Base-by-base conservation (phyloP, 2,329 filamentous ascomycete genomes). In the Ciborinia camelliae region DNA sequence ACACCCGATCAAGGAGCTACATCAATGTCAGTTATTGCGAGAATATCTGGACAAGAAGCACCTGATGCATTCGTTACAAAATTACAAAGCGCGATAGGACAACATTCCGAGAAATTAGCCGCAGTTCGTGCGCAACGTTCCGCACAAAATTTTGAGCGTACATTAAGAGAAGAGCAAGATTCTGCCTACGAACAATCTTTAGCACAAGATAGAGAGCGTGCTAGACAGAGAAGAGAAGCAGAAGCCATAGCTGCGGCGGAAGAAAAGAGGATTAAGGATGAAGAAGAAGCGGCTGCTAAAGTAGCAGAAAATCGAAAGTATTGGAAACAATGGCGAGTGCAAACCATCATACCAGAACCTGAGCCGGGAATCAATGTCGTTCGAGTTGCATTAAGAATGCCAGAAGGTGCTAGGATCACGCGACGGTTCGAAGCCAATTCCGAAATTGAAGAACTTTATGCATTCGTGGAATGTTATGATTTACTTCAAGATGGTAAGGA, bases 381-480 rank as follows among this genome's bases (percentile, higher is more conserved):
- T 23, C 86, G 92, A n/a, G 79, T 89, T 35, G 86, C 85, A 4
- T 77, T 89, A 50, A 87, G 86, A 78, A 84, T 89, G 82, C 85
- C 86, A 10, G 80, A 82, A 57, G 69, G 68, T 0, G 89, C 91
- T 48, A 84, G 92, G 32, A 84, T 97, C 1, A 85, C 96, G 62
- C 84, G 93, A 51, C 85, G 84, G 60, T 98, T 98, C 75, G 76
- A 81, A 0, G 80, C 83, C 1, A 81, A 86, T n/a, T 86, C 90
- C 0, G 82, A 84, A 2, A 80, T 98, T 45, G 94, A 57, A 84
- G 93, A 50, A 84, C 97, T 2, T 85, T 96, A 98, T 76, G 95
- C 94, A 0, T 97, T 96, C 78, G 92, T 98, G 2, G 95, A 99
- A 74, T 98, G 94, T 78, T 89, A 92, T 75, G 87, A 91, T 61